A percentile compares a stretch with the other conserved stretches of the same genome.
phyloP scores from a whole-genome alignment of 176 grass and related monocot genomes.

The Eleusine indica region DNA sequence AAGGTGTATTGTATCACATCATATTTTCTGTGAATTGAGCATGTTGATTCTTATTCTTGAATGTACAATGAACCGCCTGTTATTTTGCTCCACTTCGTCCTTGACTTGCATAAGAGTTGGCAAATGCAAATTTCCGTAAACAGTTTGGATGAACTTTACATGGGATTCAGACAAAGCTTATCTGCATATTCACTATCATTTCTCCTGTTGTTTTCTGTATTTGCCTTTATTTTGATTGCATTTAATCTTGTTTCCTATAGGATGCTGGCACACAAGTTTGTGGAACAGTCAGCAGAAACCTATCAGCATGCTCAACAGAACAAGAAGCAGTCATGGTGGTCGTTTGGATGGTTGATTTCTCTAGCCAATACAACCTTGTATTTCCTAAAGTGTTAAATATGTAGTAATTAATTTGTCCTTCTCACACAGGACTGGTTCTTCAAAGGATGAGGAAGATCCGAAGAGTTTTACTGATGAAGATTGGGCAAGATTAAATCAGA shows the following conservation, averaged over 20 bases:
- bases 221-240: conserved; percentile 25
- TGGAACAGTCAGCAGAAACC: conserved; percentile 71
- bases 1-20: background rate
- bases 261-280: conserved; percentile 98
- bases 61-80: conserved; percentile 19
- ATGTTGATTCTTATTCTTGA: conserved; percentile 6
- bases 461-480: conserved; percentile 92
- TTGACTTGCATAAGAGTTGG: conserved; percentile 5
- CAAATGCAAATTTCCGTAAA: conserved; percentile 10
- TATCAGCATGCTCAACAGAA: conserved; percentile 69
- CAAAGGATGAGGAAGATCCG: conserved; percentile 72
- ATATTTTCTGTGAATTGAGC: conserved; percentile 8
- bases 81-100: background rate
- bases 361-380: conserved; percentile 26
- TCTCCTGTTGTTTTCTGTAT: conserved; percentile 14
- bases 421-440: conserved; percentile 60
- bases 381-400: conserved; percentile 16
- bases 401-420: conserved; percentile 25
- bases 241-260: conserved; percentile 55
- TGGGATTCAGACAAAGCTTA: conserved; percentile 9
- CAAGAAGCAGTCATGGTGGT: conserved; percentile 83
- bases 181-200: conserved; percentile 23
- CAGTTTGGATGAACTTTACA: conserved; percentile 28
- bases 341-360: conserved; percentile 82
- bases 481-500: conserved; percentile 84